phyloP scores from a whole-genome alignment of 768 basidiomycete species.

The Boletellus ananiceps region DNA sequence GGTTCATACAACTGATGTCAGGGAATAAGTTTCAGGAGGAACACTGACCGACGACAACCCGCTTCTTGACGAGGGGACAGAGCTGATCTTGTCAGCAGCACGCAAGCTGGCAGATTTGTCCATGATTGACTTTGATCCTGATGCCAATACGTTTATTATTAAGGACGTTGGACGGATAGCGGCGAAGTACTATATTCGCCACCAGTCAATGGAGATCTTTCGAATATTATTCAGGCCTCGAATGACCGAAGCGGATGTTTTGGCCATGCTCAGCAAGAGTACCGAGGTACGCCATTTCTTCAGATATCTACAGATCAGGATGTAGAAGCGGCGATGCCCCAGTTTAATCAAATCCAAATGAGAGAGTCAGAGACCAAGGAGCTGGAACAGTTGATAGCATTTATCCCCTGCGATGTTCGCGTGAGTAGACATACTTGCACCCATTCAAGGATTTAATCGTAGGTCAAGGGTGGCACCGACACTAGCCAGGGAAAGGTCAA shows the following conservation, averaged over 20 bases:
- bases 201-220: constrained; percentile 84
- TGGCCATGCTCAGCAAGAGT: constrained; percentile 81
- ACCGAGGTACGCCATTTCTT: constrained; percentile 62
- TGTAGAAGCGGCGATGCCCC: neutral
- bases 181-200: constrained; percentile 91
- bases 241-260: constrained; percentile 92
- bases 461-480: constrained; percentile 55
- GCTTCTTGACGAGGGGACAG: constrained; percentile 62
- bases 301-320: neutral
- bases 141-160: constrained; percentile 55
- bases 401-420: constrained; percentile 76
- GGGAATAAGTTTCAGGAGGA: constrained; percentile 68
- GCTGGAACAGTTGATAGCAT: constrained; percentile 62
- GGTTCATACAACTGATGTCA: constrained; percentile 1
- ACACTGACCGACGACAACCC: constrained; percentile 65
- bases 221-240: constrained; percentile 66
- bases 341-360: constrained; percentile 95
- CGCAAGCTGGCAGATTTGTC: constrained; percentile 57
- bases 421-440: constrained; percentile 36
- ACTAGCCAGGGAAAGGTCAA: constrained; percentile 85
- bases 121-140: constrained; percentile 78
- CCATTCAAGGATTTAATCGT: neutral
- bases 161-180: constrained; percentile 96
- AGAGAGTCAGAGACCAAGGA: constrained; percentile 88
- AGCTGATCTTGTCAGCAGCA: constrained; percentile 66